phyloP scores from a whole-genome alignment of 768 basidiomycete genomes.

The Phanerodontia chrysosporium region DNA sequence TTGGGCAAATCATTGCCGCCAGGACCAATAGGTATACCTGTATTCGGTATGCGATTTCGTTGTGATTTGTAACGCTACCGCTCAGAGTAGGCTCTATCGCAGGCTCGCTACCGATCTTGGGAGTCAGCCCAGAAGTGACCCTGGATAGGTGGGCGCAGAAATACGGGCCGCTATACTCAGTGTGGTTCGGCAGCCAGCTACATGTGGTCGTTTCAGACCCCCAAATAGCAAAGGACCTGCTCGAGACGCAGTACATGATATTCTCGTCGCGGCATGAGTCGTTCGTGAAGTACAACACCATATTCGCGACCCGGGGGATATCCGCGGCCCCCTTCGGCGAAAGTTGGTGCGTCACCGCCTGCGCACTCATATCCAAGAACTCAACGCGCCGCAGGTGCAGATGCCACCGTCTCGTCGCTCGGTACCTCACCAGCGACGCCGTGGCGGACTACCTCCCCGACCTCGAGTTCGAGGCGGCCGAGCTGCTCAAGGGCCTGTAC shows the following conservation, averaged over 20 bases:
- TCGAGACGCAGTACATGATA: slow-evolving; percentile 38
- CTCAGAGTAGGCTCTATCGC: neutral
- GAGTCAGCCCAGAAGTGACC: slow-evolving; percentile 35
- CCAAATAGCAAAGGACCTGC: slow-evolving; percentile 38
- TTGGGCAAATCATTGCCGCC: neutral
- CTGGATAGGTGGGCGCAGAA: slow-evolving; percentile 24
- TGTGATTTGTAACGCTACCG: neutral
- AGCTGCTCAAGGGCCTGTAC: slow-evolving; percentile 32
- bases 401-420: slow-evolving; percentile 35
- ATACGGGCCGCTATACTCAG: slow-evolving; percentile 39
- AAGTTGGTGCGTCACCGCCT: slow-evolving; percentile 28
- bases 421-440: slow-evolving; percentile 29
- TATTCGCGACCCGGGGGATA: slow-evolving; percentile 39
- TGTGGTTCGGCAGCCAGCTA: slow-evolving; percentile 44
- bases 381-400: slow-evolving; percentile 28
- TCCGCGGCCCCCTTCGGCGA: slow-evolving; percentile 41
- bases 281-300: slow-evolving; percentile 41
- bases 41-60: neutral
- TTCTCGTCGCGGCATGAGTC: slow-evolving; percentile 42
- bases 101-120: slow-evolving; percentile 20
- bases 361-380: neutral
- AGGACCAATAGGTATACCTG: neutral
- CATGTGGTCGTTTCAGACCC: slow-evolving; percentile 42
- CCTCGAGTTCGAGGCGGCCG: slow-evolving; percentile 29
- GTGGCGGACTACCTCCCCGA: slow-evolving; percentile 32